A percentile compares a stretch with the other conserved stretches of the same genome.
Evolutionary conservation across 2,329 filamentous ascomycete species (phyloP).

Genomic region (Aschersonia sp.): DNA sequence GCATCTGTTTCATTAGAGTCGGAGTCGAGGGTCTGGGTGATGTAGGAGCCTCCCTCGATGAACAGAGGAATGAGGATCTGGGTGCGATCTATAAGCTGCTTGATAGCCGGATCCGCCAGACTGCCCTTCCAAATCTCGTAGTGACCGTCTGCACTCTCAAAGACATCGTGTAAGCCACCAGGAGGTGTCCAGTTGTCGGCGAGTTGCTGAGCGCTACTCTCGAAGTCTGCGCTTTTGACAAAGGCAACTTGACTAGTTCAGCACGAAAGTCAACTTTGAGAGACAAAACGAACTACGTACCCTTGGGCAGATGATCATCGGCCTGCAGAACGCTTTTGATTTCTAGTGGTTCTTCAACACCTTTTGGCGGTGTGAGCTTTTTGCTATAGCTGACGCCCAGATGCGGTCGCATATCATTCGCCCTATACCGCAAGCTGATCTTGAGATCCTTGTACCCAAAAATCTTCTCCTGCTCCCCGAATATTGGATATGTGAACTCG

Average conservation of each 20-base stretch:
- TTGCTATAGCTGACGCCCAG: slow-evolving; percentile 57
- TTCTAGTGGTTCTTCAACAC: slow-evolving; percentile 55
- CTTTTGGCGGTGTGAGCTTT: slow-evolving; percentile 50
- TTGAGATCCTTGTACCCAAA: slow-evolving; percentile 78
- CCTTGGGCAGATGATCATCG: slow-evolving; percentile 53
- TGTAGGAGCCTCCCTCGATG: slow-evolving; percentile 80
- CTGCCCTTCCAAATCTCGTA: slow-evolving; percentile 80
- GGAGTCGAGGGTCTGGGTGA: slow-evolving; percentile 33
- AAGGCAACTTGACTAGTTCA: slow-evolving; percentile 43
- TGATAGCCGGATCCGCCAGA: slow-evolving; percentile 54
- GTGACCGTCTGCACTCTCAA: slow-evolving; percentile 43
- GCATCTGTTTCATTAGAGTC: slow-evolving; percentile 51
- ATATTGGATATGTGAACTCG: slow-evolving; percentile 80
- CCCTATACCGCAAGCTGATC: slow-evolving; percentile 55
- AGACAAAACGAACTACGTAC: slow-evolving; percentile 24
- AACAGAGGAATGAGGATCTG: slow-evolving; percentile 76
- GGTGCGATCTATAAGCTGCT: slow-evolving; percentile 61
- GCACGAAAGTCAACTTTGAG: not conserved
- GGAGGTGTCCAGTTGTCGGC: slow-evolving; percentile 51
- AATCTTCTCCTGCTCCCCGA: slow-evolving; percentile 83
- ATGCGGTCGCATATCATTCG: slow-evolving; percentile 64
- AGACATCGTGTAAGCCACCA: slow-evolving; percentile 53
- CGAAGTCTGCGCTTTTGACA: slow-evolving; percentile 45
- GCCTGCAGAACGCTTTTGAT: slow-evolving; percentile 48
- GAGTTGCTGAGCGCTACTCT: slow-evolving; percentile 36